A percentile compares a stretch with the other conserved stretches of the same genome.
phyloP scores from a whole-genome alignment of 208 protist genomes.

The Wallacemonas rigidus region DNA sequence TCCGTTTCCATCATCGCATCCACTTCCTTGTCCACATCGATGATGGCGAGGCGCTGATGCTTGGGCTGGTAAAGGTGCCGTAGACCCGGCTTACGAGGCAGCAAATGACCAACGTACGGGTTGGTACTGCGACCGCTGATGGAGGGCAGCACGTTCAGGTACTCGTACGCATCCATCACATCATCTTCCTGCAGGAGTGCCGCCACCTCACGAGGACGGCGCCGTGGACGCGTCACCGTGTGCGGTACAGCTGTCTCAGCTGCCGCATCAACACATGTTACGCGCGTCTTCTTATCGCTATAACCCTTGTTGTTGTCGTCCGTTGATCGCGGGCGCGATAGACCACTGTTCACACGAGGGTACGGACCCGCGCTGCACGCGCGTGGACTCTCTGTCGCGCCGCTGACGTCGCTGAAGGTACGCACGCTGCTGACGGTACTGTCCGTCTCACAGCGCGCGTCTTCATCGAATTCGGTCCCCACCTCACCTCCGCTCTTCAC shows the following conservation, averaged over 20 bases:
- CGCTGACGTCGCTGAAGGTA: slow-evolving; percentile 18
- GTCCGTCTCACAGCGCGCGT: slow-evolving; percentile 8
- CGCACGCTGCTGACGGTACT: slow-evolving; percentile 15
- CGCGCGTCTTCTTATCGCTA: no score
- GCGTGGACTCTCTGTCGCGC: neutral
- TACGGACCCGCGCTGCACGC: neutral
- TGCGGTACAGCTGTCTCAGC: no score
- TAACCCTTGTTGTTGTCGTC: no score
- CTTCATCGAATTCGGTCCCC: neutral
- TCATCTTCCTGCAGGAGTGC: slow-evolving; percentile 24
- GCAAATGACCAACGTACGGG: slow-evolving; percentile 48
- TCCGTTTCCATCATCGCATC: slow-evolving; percentile 41
- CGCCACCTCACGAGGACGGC: no score
- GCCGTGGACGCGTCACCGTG: no score
- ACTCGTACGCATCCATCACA: slow-evolving; percentile 45
- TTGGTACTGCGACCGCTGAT: slow-evolving; percentile 30
- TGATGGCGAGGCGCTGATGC: slow-evolving; percentile 64
- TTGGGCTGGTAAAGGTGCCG: slow-evolving; percentile 68
- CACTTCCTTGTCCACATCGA: slow-evolving; percentile 62
- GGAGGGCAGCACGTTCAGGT: slow-evolving; percentile 26
- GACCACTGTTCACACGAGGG: no score
- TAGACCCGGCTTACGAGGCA: slow-evolving; percentile 45
- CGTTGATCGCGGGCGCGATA: no score
- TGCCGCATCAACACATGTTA: no score
- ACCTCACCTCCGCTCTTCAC: neutral